Conservation (phyloP, 495 filamentous ascomycete genomes). For the Daldinia concentrica region DNA sequence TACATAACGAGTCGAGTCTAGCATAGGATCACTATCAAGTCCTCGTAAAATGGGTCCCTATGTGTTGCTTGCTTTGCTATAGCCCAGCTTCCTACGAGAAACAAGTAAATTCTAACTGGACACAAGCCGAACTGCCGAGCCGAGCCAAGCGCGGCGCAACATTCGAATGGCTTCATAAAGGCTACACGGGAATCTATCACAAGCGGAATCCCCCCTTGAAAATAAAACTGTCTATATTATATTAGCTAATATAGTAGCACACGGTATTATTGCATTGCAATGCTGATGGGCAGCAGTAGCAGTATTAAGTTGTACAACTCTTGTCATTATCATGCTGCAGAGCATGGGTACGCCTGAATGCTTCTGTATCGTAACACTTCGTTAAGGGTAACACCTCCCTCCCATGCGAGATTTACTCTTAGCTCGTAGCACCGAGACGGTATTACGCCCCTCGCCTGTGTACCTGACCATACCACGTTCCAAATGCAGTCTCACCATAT, state of each 20-base stretch:
- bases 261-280: constrained; percentile 9
- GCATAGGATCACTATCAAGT: background rate
- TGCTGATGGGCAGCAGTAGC: constrained; percentile 9
- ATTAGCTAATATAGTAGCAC: constrained; percentile 31
- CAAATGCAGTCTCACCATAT: constrained; percentile 26
- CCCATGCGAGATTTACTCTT: constrained; percentile 1
- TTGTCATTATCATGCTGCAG: constrained; percentile 39
- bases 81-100: constrained; percentile 6
- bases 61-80: background rate
- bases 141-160: constrained; percentile 11
- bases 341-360: constrained; percentile 22
- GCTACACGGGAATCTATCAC: constrained; percentile 3
- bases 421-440: constrained; percentile 31
- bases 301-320: constrained; percentile 32
- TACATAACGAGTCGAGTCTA: background rate
- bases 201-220: background rate
- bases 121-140: constrained; percentile 5
- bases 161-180: background rate
- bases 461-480: constrained; percentile 34
- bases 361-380: constrained; percentile 40
- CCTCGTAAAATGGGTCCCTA: background rate
- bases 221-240: constrained; percentile 12
- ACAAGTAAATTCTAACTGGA: constrained; percentile 6
- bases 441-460: constrained; percentile 26
- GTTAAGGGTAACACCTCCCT: constrained; percentile 19